Percentiles rank a stretch among this genome's conserved stretches.
phyloP scores from a whole-genome alignment of 768 basidiomycete species.

The Trametes gibbosa region DNA sequence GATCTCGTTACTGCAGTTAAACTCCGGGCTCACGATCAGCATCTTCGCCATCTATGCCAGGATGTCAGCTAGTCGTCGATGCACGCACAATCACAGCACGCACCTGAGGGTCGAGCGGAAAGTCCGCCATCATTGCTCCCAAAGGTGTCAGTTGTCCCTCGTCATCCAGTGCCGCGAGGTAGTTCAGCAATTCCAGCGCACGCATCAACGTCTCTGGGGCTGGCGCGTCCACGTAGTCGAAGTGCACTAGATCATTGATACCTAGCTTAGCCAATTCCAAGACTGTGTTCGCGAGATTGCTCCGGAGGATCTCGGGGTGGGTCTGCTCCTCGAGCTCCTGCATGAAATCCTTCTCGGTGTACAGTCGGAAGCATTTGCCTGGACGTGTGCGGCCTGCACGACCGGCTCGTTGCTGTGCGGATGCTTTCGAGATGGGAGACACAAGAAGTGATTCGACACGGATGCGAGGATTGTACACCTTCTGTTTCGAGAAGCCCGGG shows the following conservation, averaged over 20 bases:
- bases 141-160: slow-evolving; percentile 87
- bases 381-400: slow-evolving; percentile 95
- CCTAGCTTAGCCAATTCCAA: slow-evolving; percentile 93
- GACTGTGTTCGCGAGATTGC: slow-evolving; percentile 91
- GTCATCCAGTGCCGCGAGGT: slow-evolving; percentile 88
- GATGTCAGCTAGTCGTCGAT: not conserved
- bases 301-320: slow-evolving; percentile 91
- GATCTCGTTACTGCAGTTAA: slow-evolving; percentile 94
- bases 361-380: slow-evolving; percentile 95
- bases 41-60: slow-evolving; percentile 76
- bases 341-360: slow-evolving; percentile 97
- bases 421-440: slow-evolving; percentile 94
- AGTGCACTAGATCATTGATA: slow-evolving; percentile 52
- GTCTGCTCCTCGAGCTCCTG: slow-evolving; percentile 95
- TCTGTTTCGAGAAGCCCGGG: slow-evolving; percentile 96
- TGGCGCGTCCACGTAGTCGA: slow-evolving; percentile 31
- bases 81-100: slow-evolving; percentile 11
- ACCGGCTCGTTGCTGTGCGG: slow-evolving; percentile 93
- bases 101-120: slow-evolving; percentile 97
- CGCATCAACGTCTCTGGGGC: slow-evolving; percentile 83
- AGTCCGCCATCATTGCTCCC: slow-evolving; percentile 94
- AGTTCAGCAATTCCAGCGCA: slow-evolving; percentile 91
- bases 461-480: slow-evolving; percentile 96
- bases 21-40: slow-evolving; percentile 92
- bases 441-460: slow-evolving; percentile 93